Percentiles rank a stretch among this genome's conserved stretches.
Conservation (phyloP, 2,329 filamentous ascomycete species). For the Exophiala dermatitidis region DNA sequence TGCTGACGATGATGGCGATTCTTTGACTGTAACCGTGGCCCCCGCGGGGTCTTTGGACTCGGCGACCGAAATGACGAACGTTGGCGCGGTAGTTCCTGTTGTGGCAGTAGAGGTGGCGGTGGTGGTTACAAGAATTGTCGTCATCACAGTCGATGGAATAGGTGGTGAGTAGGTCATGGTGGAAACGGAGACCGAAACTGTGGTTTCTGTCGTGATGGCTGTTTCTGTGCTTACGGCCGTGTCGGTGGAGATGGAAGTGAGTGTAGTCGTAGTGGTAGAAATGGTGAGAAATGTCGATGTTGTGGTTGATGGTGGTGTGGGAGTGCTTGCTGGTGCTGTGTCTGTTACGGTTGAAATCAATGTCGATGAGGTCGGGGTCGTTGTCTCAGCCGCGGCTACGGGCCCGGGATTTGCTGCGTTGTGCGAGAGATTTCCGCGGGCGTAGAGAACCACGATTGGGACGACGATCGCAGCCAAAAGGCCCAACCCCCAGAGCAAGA, state of each 20-base stretch:
- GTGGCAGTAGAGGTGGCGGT: not conserved
- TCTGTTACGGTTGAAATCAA: not conserved
- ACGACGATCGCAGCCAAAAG: slow-evolving; percentile 5
- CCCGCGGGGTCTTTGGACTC: not conserved
- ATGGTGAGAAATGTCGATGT: not conserved
- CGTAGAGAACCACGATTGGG: slow-evolving; percentile 1
- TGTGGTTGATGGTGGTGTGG: not conserved
- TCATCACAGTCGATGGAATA: not conserved
- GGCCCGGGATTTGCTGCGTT: not conserved
- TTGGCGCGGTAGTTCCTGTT: not conserved
- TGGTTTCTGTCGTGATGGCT: not conserved
- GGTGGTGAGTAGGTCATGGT: slow-evolving; percentile 6
- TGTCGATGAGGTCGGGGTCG: not conserved
- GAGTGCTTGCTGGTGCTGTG: not conserved
- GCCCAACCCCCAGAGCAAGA: slow-evolving; percentile 2
- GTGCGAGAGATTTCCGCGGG: not conserved
- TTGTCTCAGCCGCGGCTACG: not conserved
- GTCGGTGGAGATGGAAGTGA: not conserved
- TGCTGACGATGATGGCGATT: not conserved
- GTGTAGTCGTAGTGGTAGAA: not conserved
- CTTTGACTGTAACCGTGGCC: not conserved
- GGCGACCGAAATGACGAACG: not conserved
- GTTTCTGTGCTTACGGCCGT: not conserved
- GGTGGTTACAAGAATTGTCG: slow-evolving; percentile 1
- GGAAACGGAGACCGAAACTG: slow-evolving; percentile 5